Percentiles rank a stretch among this genome's conserved stretches.
phyloP scores from a whole-genome alignment of 768 basidiomycete species.

The Leccinum sublutescens region DNA sequence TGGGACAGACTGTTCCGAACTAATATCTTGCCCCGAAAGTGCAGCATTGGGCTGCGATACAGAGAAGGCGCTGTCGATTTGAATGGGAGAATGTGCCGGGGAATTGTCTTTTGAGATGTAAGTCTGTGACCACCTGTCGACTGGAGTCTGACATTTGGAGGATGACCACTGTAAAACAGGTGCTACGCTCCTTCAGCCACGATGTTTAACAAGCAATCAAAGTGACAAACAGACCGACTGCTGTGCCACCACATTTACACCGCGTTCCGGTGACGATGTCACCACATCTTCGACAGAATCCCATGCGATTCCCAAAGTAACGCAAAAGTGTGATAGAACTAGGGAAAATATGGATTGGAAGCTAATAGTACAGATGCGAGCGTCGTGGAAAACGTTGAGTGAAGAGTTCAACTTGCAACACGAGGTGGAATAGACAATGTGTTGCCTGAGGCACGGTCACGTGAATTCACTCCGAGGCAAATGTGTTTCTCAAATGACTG shows the following conservation, averaged over 20 bases:
- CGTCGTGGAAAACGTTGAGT: slow-evolving; percentile 4
- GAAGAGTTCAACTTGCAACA: slow-evolving; percentile 10
- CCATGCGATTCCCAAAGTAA: slow-evolving; percentile 46
- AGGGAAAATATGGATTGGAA: not conserved
- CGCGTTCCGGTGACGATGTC: slow-evolving; percentile 71
- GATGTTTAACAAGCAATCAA: not conserved
- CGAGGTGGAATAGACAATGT: slow-evolving; percentile 6
- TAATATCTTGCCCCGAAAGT: slow-evolving; percentile 7
- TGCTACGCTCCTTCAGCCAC: slow-evolving; percentile 41
- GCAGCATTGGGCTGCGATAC: slow-evolving; percentile 10
- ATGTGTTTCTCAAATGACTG: not conserved
- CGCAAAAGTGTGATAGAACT: not conserved
- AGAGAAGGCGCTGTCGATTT: slow-evolving; percentile 16
- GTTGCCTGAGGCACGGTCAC: slow-evolving; percentile 16
- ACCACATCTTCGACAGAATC: slow-evolving; percentile 83
- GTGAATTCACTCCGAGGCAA: slow-evolving; percentile 6
- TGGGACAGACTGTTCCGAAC: slow-evolving; percentile 1
- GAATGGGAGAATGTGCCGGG: slow-evolving; percentile 36
- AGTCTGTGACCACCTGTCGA: slow-evolving; percentile 80
- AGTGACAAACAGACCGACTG: slow-evolving; percentile 61
- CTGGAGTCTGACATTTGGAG: slow-evolving; percentile 36
- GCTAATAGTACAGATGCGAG: not conserved
- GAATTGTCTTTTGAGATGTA: slow-evolving; percentile 61
- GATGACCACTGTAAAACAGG: slow-evolving; percentile 65
- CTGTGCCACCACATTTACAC: slow-evolving; percentile 77